Percentiles rank a stretch among this genome's conserved stretches.
Conservation (phyloP, 176 grass and related monocot species). For the Bolboschoenus planiculmis region DNA sequence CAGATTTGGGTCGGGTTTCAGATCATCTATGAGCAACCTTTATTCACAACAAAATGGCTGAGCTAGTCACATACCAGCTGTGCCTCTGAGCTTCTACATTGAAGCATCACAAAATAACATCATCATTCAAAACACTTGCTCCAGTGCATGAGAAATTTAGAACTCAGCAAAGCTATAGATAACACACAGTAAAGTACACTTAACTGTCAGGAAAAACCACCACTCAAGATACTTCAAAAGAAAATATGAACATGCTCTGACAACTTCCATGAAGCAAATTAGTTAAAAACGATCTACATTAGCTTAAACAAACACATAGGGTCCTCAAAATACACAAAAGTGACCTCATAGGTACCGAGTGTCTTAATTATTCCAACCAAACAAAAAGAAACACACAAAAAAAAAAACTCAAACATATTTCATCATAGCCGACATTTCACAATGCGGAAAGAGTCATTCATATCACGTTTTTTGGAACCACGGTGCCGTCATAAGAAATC, state of each 20-base stretch:
- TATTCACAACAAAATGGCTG: no score
- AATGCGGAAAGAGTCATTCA: conserved; percentile 2
- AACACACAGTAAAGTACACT: not conserved
- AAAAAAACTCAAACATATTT: not conserved
- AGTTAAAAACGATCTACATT: not conserved
- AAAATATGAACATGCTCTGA: not conserved
- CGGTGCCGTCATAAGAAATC: not conserved
- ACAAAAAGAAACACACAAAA: not conserved
- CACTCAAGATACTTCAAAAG: not conserved
- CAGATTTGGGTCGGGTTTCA: not conserved
- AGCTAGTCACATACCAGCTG: not conserved
- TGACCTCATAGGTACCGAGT: not conserved
- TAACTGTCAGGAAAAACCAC: not conserved
- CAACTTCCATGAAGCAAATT: not conserved
- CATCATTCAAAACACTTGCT: not conserved
- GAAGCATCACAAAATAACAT: not conserved
- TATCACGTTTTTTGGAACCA: conserved; percentile 19
- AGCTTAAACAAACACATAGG: not conserved
- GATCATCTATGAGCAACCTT: no score
- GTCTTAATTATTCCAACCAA: conserved; percentile 7
- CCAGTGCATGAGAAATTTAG: not conserved
- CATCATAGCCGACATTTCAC: conserved; percentile 18
- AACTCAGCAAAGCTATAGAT: not conserved
- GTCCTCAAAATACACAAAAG: not conserved
- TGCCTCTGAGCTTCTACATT: not conserved